Percentiles rank a stretch among this genome's conserved stretches.
phyloP scores from a whole-genome alignment of 1,284 basidiomycete species.

The Ganoderma resinaceum region DNA sequence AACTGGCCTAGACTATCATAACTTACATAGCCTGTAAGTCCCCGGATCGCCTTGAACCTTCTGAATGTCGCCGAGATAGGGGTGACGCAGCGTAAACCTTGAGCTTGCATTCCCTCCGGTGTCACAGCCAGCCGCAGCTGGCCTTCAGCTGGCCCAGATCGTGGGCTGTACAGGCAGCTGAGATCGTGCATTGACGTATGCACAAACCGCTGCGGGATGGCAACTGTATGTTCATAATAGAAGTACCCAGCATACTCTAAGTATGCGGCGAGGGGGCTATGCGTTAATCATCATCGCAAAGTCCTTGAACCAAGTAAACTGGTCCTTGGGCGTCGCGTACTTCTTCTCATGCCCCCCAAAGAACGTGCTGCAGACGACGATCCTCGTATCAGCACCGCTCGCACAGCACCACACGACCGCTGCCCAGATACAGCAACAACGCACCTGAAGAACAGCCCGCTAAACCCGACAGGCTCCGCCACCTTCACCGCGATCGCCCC shows the following conservation, averaged over 20 bases:
- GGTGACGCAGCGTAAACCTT: neutral
- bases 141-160: neutral
- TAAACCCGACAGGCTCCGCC: conserved; percentile 54
- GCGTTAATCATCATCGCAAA: conserved; percentile 53
- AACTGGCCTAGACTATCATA: neutral
- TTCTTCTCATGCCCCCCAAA: conserved; percentile 75
- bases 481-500: conserved; percentile 6
- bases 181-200: neutral
- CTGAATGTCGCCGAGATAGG: too few species aligned
- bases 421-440: conserved; percentile 8
- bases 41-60: too few species aligned
- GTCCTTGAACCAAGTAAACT: conserved; percentile 78
- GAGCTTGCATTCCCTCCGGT: neutral
- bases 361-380: conserved; percentile 66
- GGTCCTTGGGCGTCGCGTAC: conserved; percentile 74
- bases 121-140: neutral
- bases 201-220: neutral
- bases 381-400: neutral
- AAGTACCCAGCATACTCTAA: neutral
- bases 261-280: neutral
- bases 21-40: neutral
- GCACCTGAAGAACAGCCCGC: conserved; percentile 79
- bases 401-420: neutral
- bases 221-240: neutral
- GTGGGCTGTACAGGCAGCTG: too few species aligned